Evolutionary conservation across 192 early-diverging fungal genomes (phyloP).

Genomic region (Irineochytrium annulatum): DNA sequence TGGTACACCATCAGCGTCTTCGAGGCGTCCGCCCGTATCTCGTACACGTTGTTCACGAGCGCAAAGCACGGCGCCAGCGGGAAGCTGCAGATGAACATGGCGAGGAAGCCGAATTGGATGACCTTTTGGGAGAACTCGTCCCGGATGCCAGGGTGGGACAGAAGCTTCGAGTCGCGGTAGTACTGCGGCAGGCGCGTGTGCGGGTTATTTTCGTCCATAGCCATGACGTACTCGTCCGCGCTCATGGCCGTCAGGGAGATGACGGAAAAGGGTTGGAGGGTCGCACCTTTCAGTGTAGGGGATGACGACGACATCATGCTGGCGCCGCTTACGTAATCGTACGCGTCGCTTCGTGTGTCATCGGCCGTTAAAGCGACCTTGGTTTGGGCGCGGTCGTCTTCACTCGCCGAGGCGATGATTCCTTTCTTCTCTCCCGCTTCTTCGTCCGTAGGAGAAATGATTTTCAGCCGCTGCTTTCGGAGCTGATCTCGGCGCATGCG

Average conservation of each 20-base stretch:
- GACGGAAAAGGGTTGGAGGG: background rate
- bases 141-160: constrained; percentile 28
- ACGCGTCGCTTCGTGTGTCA: background rate
- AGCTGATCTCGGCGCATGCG: background rate
- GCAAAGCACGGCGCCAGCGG: constrained; percentile 70
- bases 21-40: constrained; percentile 43
- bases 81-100: constrained; percentile 63
- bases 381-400: background rate
- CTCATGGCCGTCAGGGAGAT: background rate
- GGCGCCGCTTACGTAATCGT: background rate
- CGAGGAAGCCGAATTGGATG: constrained; percentile 69
- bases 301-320: background rate
- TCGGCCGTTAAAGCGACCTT: background rate
- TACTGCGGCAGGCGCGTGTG: constrained; percentile 15
- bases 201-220: background rate
- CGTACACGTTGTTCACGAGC: constrained; percentile 57
- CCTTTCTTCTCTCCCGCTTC: background rate
- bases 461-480: background rate
- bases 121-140: constrained; percentile 34
- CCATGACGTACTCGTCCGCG: background rate
- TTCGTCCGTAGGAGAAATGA: background rate
- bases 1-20: constrained; percentile 19
- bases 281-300: background rate
- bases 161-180: constrained; percentile 40
- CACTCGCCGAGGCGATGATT: background rate